Evolutionary conservation across 257 asterid species (phyloP).

Genomic region (Solanum clarkiae): DNA sequence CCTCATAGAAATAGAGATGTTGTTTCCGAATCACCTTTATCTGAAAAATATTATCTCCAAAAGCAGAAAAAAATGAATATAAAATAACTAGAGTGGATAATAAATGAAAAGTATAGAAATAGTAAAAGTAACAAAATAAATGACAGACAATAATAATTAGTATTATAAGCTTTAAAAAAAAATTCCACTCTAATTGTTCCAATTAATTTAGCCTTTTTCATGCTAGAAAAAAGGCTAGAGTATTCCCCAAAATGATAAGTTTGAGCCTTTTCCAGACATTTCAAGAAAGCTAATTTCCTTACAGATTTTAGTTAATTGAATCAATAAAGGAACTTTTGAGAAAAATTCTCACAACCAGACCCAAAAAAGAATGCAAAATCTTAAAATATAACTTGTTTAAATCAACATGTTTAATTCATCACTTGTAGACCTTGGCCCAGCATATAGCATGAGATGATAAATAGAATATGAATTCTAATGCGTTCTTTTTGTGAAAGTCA

Average conservation of each 20-base stretch:
- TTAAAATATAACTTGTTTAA: background rate
- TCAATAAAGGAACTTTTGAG: background rate
- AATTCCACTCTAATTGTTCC: background rate
- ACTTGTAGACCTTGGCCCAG: background rate
- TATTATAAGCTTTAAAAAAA: background rate
- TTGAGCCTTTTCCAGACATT: background rate
- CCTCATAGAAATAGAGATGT: too few relatives aligned
- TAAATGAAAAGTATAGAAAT: too few relatives aligned
- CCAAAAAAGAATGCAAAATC: background rate
- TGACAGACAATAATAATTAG: background rate
- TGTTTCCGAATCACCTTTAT: too few relatives aligned
- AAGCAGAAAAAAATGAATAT: too few relatives aligned
- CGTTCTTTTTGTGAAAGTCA: background rate
- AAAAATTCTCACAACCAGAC: background rate
- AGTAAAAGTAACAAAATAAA: too few relatives aligned
- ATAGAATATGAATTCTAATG: background rate
- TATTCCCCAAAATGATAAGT: background rate
- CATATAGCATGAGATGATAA: background rate
- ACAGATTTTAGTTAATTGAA: too few relatives aligned
- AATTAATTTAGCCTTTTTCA: background rate
- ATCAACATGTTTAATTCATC: background rate
- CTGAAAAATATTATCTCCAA: too few relatives aligned
- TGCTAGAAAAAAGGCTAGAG: background rate
- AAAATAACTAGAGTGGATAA: too few relatives aligned
- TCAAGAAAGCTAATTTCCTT: background rate